These are phyloP conservation scores for Ulota crispa DNA, from an alignment of 225 moss, liverwort and hornwort genomes.

Conservation along the genomic window DNA sequence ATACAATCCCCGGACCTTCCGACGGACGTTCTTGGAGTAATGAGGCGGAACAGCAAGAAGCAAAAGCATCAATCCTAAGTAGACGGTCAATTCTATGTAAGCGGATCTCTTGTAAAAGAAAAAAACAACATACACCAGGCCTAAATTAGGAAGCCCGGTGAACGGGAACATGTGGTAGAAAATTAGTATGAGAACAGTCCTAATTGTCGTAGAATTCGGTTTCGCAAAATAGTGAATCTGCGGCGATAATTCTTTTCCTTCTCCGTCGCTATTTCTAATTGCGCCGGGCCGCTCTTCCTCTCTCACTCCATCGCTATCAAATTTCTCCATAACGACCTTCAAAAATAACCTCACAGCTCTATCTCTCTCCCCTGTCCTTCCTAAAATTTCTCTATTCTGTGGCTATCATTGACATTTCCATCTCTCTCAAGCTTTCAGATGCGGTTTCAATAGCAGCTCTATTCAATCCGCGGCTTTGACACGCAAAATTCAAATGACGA, in stretches of 20 bases:
- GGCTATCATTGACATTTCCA: not conserved
- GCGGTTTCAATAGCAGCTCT: not conserved
- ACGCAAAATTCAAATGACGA: not conserved
- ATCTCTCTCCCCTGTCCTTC: not conserved
- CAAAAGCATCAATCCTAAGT: constrained; percentile 32
- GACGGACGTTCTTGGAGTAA: constrained; percentile 58
- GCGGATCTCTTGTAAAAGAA: constrained; percentile 43
- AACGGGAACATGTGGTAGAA: constrained; percentile 90
- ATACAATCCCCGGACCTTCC: constrained; percentile 45
- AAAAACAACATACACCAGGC: constrained; percentile 17
- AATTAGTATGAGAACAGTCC: constrained; percentile 45
- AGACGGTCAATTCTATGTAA: constrained; percentile 30
- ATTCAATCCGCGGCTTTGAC: not conserved
- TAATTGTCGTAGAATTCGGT: constrained; percentile 51
- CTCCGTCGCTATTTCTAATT: not conserved
- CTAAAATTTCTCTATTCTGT: not conserved
- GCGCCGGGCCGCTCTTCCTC: constrained; percentile 4
- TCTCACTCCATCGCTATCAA: not conserved
- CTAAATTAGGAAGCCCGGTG: constrained; percentile 58
- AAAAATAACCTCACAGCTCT: not conserved
- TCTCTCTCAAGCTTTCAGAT: not conserved
- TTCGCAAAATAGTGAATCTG: constrained; percentile 53
- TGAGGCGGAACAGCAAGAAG: constrained; percentile 47
- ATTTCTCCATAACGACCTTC: constrained; percentile 21
- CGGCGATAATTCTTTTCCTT: not conserved